Percentiles rank a stretch among this genome's conserved stretches.
These are phyloP conservation scores for Ceratocystis variospora DNA, from an alignment of 2,329 filamentous ascomycete species.

Conservation along the genomic window DNA sequence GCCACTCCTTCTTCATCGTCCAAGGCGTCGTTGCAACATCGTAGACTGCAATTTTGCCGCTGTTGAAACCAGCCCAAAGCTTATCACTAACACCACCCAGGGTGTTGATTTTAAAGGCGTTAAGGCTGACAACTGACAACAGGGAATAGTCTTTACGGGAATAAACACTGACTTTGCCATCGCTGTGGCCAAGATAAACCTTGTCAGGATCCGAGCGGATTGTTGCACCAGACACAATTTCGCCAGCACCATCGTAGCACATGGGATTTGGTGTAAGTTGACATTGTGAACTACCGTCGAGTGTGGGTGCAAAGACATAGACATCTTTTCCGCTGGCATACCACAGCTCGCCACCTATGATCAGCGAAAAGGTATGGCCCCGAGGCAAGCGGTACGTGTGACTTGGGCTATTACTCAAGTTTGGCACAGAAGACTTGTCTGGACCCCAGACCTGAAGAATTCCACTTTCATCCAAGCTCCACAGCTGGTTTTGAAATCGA, in stretches of 20 bases:
- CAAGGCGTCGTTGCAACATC: slow-evolving; percentile 73
- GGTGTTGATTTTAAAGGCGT: slow-evolving; percentile 87
- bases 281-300: slow-evolving; percentile 54
- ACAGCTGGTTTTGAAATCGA: slow-evolving; percentile 76
- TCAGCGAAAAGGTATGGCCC: slow-evolving; percentile 77
- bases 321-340: slow-evolving; percentile 77
- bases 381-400: slow-evolving; percentile 65
- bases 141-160: slow-evolving; percentile 64
- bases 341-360: slow-evolving; percentile 78
- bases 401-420: slow-evolving; percentile 53
- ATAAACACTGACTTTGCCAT: slow-evolving; percentile 93
- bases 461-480: slow-evolving; percentile 85
- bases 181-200: slow-evolving; percentile 80
- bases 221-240: slow-evolving; percentile 72
- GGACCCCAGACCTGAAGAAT: slow-evolving; percentile 78
- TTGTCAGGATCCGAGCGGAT: slow-evolving; percentile 61
- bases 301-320: slow-evolving; percentile 63
- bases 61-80: slow-evolving; percentile 91
- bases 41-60: slow-evolving; percentile 85
- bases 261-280: slow-evolving; percentile 62
- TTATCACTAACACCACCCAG: slow-evolving; percentile 66
- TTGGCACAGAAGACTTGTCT: slow-evolving; percentile 57
- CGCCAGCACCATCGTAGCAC: slow-evolving; percentile 58
- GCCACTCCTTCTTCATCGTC: slow-evolving; percentile 88
- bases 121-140: slow-evolving; percentile 69